Evolutionary conservation across 2,329 filamentous ascomycete genomes (phyloP), one percentile per base, ranked within the genome.

Genomic region (Acrocalymma vagum): DNA sequence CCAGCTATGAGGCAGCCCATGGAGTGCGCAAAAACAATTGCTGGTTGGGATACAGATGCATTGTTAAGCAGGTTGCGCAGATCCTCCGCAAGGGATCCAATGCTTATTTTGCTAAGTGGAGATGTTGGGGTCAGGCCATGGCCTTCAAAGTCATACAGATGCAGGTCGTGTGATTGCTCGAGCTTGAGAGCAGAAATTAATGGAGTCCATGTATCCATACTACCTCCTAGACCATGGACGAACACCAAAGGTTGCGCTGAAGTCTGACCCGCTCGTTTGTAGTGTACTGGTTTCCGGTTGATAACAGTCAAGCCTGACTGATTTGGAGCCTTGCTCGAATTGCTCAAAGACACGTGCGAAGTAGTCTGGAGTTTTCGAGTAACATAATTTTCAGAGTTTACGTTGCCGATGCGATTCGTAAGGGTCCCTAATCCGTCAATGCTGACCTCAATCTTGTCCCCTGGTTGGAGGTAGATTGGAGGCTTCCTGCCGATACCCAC

Each of bases 71-170:
- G 29, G 3, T 61, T 63, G 3, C 58, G 37, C 2, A 81, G 53
- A 39, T 81, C 78, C 0, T 45, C 43, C 0, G 73, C 72, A 28
- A 78, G 72, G 0, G 71, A 76, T 0, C 60, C 52, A 24, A 83
- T 72, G 29, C 65, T 74, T 2, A 72, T 53, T 1, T 72, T 72
- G 32, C 66, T 74, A 3, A 71, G 61, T 0, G 79, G 73, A 7
- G 71, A 72, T 0, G 79, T 81, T 0, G 79, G 78, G 1, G 77
- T 78, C 6, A 78, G 64, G 1, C 80, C 80, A 45, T 82, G 79
- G 3, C 80, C 80, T 59, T 83, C 80, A 3, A 83, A 64, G 46
- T 83, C 81, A 42, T 76, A 75, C 0, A 80, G 54, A 43, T 78
- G 73, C 5, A 73, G 44, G 1, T 53, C 64, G 48, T 71, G 59